Conservation (phyloP, 371 early-diverging fungal species). For the Scutellospora calospora region DNA sequence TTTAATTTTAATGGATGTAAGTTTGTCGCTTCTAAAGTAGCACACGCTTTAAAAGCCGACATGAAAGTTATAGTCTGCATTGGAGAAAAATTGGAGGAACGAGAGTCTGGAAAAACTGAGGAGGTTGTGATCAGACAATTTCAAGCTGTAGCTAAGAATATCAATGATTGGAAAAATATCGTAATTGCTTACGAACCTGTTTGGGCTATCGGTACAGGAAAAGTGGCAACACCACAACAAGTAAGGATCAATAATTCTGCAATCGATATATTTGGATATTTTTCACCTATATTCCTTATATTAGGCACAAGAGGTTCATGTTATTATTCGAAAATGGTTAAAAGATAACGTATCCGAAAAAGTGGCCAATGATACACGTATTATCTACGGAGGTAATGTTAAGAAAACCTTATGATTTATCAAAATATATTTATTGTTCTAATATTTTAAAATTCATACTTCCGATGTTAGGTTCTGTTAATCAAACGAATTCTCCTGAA, state of each 20-base stretch:
- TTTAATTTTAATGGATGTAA: constrained; percentile 22
- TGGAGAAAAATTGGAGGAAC: constrained; percentile 97
- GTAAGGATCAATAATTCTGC: constrained; percentile 48
- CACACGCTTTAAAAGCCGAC: constrained; percentile 87
- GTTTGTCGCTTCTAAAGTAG: constrained; percentile 88
- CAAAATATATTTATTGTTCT: neutral
- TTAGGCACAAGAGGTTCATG: constrained; percentile 96
- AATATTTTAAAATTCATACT: neutral
- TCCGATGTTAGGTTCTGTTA: constrained; percentile 70
- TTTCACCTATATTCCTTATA: neutral
- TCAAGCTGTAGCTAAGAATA: constrained; percentile 74
- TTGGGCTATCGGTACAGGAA: constrained; percentile 99
- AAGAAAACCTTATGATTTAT: neutral
- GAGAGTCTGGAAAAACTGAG: constrained; percentile 88
- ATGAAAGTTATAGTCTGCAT: constrained; percentile 97
- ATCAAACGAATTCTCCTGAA: constrained; percentile 84
- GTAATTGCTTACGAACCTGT: constrained; percentile 99
- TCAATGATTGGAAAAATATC: constrained; percentile 90
- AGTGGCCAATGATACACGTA: constrained; percentile 89
- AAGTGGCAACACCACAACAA: constrained; percentile 96
- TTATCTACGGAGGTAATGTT: constrained; percentile 94
- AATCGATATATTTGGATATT: neutral
- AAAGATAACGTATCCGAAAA: constrained; percentile 79
- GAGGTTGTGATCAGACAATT: constrained; percentile 93
- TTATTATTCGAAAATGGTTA: constrained; percentile 90